phyloP scores from a whole-genome alignment of 805 yeast genomes.

The Zygotorulaspora danielsina region DNA sequence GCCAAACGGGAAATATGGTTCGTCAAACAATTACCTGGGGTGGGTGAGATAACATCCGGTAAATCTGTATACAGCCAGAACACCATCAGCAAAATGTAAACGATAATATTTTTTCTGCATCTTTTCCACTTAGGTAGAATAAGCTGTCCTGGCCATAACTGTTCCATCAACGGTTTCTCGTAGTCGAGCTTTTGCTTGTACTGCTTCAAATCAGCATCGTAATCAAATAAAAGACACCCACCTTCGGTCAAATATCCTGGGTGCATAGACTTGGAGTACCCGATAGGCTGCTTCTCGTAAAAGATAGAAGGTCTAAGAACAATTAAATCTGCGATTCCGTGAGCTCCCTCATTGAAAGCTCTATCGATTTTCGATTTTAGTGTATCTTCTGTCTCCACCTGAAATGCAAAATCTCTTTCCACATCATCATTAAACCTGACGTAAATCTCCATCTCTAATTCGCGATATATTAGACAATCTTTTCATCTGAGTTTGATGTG shows the following conservation, averaged over 20 bases:
- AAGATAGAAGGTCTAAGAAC: constrained; percentile 77
- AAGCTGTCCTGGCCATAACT: constrained; percentile 87
- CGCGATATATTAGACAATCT: not conserved
- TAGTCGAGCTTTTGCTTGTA: constrained; percentile 45
- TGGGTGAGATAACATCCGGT: constrained; percentile 84
- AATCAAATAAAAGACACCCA: constrained; percentile 71
- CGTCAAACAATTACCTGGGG: constrained; percentile 84
- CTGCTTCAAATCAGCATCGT: constrained; percentile 48
- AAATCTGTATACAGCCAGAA: constrained; percentile 90
- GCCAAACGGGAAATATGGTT: constrained; percentile 45
- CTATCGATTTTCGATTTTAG: constrained; percentile 53
- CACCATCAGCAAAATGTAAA: constrained; percentile 35
- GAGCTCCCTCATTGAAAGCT: constrained; percentile 43
- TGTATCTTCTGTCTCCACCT: constrained; percentile 54
- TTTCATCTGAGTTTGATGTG: not conserved
- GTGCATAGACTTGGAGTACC: constrained; percentile 56
- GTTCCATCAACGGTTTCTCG: constrained; percentile 51
- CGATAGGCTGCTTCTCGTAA: constrained; percentile 58
- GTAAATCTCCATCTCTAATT: constrained; percentile 41
- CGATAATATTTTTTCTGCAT: constrained; percentile 14
- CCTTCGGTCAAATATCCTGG: constrained; percentile 71
- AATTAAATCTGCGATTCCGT: constrained; percentile 49
- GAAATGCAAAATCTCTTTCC: constrained; percentile 88
- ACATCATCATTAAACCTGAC: constrained; percentile 79
- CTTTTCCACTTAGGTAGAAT: constrained; percentile 40